phyloP scores from a whole-genome alignment of 352 stramenopile species.

The Phytophthora palmivora region DNA sequence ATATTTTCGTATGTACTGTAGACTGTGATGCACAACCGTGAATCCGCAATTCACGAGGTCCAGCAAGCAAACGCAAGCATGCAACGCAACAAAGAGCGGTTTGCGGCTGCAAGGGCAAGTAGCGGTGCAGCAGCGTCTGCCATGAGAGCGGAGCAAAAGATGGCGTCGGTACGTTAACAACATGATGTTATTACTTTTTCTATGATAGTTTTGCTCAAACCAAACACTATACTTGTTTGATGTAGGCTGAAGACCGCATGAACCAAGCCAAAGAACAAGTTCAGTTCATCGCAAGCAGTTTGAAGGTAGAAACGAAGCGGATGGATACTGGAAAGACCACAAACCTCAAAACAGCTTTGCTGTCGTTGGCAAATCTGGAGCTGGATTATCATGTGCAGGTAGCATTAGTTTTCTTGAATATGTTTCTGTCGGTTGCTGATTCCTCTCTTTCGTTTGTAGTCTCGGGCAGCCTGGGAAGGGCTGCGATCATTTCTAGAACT shows the following conservation, averaged over 20 bases:
- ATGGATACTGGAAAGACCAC: slow-evolving; percentile 85
- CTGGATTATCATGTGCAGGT: slow-evolving; percentile 86
- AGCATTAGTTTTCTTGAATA: slow-evolving; percentile 1
- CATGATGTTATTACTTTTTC: neutral
- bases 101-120: slow-evolving; percentile 83
- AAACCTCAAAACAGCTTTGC: slow-evolving; percentile 80
- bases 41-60: slow-evolving; percentile 86
- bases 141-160: slow-evolving; percentile 90
- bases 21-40: slow-evolving; percentile 88
- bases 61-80: slow-evolving; percentile 91
- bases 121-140: slow-evolving; percentile 85
- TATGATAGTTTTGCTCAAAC: neutral
- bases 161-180: slow-evolving; percentile 67
- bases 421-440: slow-evolving; percentile 11
- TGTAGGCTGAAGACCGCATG: slow-evolving; percentile 85
- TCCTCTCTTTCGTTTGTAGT: slow-evolving; percentile 38
- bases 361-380: slow-evolving; percentile 81
- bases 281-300: slow-evolving; percentile 86
- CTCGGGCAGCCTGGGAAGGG: slow-evolving; percentile 75
- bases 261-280: slow-evolving; percentile 89
- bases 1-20: slow-evolving; percentile 27
- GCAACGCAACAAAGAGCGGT: slow-evolving; percentile 90
- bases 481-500: slow-evolving; percentile 70
- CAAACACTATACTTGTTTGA: slow-evolving; percentile 1
- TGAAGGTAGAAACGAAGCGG: slow-evolving; percentile 85